Evolutionary conservation across 2,329 filamentous ascomycete species (phyloP).

Genomic region (Nectriaceae sp.): DNA sequence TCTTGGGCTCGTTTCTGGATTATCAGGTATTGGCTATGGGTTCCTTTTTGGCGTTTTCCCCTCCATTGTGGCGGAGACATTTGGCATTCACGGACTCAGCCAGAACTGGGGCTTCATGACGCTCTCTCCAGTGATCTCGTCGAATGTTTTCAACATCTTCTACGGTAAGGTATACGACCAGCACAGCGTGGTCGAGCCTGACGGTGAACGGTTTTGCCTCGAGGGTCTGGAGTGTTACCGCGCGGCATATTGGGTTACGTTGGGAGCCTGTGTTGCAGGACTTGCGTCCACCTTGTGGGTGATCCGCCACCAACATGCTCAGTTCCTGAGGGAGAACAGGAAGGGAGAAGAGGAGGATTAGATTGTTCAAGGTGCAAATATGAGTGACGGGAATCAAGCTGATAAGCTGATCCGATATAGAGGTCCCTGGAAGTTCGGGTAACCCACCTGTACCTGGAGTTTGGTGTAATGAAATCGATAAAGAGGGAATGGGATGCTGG

Average conservation of each 20-base stretch:
- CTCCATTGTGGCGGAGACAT: conserved; percentile 84
- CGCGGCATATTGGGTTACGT: conserved; percentile 77
- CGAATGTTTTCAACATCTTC: conserved; percentile 89
- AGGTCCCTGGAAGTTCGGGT: too few species aligned
- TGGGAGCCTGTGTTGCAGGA: conserved; percentile 70
- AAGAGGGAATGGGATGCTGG: background rate
- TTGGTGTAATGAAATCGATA: too few species aligned
- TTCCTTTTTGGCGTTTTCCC: conserved; percentile 94
- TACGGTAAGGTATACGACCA: conserved; percentile 84
- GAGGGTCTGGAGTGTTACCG: conserved; percentile 82
- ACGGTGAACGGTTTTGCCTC: conserved; percentile 72
- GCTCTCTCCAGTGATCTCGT: conserved; percentile 80
- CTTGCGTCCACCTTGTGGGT: conserved; percentile 70
- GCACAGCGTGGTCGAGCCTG: conserved; percentile 69
- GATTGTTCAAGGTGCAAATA: background rate
- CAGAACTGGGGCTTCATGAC: conserved; percentile 99
- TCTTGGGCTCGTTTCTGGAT: conserved; percentile 75
- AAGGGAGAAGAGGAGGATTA: conserved; percentile 42
- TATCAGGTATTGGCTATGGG: conserved; percentile 89
- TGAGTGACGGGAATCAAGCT: too few species aligned
- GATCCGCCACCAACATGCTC: conserved; percentile 59
- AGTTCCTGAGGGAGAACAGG: conserved; percentile 39
- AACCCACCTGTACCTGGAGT: too few species aligned
- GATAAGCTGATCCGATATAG: too few species aligned
- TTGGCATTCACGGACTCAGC: conserved; percentile 84